Evolutionary conservation across 768 basidiomycete species (phyloP).

Genomic region (Termitomyces sp.): DNA sequence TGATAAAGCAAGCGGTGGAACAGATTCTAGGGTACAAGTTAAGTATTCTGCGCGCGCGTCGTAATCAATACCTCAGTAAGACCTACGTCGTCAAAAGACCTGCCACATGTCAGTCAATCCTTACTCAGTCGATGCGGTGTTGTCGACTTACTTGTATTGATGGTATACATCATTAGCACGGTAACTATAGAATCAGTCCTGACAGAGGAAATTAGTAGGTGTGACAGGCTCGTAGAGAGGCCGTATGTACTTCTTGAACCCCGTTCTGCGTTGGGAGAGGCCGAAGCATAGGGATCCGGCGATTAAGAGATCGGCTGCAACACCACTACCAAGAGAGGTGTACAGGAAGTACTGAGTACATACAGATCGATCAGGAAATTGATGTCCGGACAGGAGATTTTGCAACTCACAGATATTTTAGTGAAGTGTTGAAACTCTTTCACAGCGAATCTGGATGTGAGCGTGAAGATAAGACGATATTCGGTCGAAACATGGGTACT

Average conservation of each 20-base stretch:
- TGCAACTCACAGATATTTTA: slow-evolving; percentile 19
- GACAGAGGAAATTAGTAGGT: background rate
- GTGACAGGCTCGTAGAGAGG: background rate
- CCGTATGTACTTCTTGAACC: slow-evolving; percentile 19
- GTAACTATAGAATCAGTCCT: slow-evolving; percentile 42
- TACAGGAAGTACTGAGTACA: slow-evolving; percentile 25
- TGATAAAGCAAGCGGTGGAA: background rate
- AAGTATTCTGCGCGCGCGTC: slow-evolving; percentile 36
- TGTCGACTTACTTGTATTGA: slow-evolving; percentile 38
- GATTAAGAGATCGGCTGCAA: slow-evolving; percentile 35
- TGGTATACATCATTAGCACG: slow-evolving; percentile 40
- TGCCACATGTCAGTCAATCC: slow-evolving; percentile 1
- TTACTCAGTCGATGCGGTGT: background rate
- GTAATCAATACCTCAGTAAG: slow-evolving; percentile 19
- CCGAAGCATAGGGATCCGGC: slow-evolving; percentile 28
- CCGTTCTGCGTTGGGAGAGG: slow-evolving; percentile 24
- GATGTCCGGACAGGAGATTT: background rate
- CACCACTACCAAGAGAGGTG: slow-evolving; percentile 25
- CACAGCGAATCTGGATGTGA: slow-evolving; percentile 15
- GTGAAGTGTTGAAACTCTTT: slow-evolving; percentile 20
- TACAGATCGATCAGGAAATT: background rate
- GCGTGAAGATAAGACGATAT: background rate
- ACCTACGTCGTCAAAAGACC: slow-evolving; percentile 28
- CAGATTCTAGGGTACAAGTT: slow-evolving; percentile 25
- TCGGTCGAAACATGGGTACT: background rate